These are phyloP conservation scores for Coprinellus aureogranulatus DNA, from an alignment of 768 basidiomycete species.

Conservation along the genomic window DNA sequence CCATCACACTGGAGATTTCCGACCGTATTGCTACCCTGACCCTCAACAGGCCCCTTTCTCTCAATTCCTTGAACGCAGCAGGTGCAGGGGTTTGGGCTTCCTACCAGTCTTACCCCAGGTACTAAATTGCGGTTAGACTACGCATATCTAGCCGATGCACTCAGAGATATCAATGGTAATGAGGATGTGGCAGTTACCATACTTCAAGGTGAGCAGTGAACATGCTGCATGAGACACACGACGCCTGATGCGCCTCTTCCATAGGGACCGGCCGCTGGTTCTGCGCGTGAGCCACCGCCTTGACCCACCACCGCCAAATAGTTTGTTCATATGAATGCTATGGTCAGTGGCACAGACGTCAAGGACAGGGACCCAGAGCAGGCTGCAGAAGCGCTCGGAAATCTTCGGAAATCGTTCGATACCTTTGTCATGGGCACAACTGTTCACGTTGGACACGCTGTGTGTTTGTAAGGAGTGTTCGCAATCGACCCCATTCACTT, in stretches of 20 bases:
- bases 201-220: constrained; percentile 54
- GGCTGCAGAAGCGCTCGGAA: constrained; percentile 17
- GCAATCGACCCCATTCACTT: not conserved
- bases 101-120: too few relatives aligned
- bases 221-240: not conserved
- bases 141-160: constrained; percentile 52
- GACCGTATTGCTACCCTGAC: constrained; percentile 68
- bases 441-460: constrained; percentile 64
- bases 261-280: constrained; percentile 70
- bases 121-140: constrained; percentile 47
- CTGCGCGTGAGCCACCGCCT: constrained; percentile 51
- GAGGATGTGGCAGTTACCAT: constrained; percentile 64
- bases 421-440: constrained; percentile 47
- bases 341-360: constrained; percentile 57
- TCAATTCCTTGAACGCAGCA: constrained; percentile 59
- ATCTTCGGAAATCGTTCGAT: constrained; percentile 47
- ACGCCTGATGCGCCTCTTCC: not conserved
- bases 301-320: not conserved
- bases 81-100: constrained; percentile 28
- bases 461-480: constrained; percentile 26
- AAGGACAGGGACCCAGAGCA: constrained; percentile 24
- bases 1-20: constrained; percentile 46
- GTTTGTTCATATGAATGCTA: not conserved
- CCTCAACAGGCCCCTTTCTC: constrained; percentile 53
- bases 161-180: constrained; percentile 57